These are phyloP conservation scores for Claviceps cyperi DNA, from an alignment of 2,329 filamentous ascomycete species.

Conservation along the genomic window DNA sequence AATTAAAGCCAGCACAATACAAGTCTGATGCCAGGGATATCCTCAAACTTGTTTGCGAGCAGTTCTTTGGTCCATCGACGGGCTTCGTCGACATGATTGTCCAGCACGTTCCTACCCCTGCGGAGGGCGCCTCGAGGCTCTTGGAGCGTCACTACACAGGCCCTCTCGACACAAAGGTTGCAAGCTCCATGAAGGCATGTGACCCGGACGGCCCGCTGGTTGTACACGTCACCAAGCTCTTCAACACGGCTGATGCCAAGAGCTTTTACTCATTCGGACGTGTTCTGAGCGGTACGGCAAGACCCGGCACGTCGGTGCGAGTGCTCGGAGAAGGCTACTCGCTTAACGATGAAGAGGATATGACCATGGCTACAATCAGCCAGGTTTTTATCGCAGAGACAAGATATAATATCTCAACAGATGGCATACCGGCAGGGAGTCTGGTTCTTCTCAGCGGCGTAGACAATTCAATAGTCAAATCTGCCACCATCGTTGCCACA, in stretches of 20 bases:
- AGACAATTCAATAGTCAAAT: constrained; percentile 97
- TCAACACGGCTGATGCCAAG: constrained; percentile 81
- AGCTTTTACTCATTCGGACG: constrained; percentile 81
- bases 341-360: constrained; percentile 94
- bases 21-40: constrained; percentile 80
- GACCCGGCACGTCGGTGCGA: constrained; percentile 67
- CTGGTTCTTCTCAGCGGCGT: constrained; percentile 84
- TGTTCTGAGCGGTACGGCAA: constrained; percentile 82
- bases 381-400: constrained; percentile 86
- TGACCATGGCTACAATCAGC: constrained; percentile 71
- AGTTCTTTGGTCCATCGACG: constrained; percentile 82
- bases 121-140: constrained; percentile 60
- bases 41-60: constrained; percentile 77
- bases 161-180: constrained; percentile 68
- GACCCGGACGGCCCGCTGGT: constrained; percentile 82
- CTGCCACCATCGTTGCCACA: constrained; percentile 73
- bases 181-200: constrained; percentile 64
- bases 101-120: constrained; percentile 75
- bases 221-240: constrained; percentile 86
- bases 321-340: constrained; percentile 94
- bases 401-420: constrained; percentile 80
- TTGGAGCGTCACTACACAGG: constrained; percentile 87
- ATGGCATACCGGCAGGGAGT: constrained; percentile 86
- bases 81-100: constrained; percentile 96
- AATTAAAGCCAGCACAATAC: constrained; percentile 82